Percentiles rank a stretch among this genome's conserved stretches.
phyloP scores from a whole-genome alignment of 1,284 basidiomycete species.

The Ceratobasidium sp. region DNA sequence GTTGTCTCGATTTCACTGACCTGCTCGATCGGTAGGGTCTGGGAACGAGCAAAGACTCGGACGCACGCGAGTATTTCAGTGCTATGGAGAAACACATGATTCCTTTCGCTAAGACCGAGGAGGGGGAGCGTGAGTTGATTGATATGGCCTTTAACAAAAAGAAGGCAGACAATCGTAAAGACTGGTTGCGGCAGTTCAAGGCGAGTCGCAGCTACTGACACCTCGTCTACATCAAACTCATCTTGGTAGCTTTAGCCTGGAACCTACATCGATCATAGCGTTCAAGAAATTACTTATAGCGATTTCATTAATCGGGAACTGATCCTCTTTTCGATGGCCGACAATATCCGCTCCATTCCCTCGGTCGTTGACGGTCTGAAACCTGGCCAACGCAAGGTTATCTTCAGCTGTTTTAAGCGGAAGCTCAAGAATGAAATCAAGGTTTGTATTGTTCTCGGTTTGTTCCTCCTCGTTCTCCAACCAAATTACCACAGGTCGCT shows the following conservation, averaged over 20 bases:
- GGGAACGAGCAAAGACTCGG: conserved; percentile 89
- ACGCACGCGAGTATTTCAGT: conserved; percentile 94
- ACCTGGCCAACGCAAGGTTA: conserved; percentile 98
- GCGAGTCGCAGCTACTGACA: conserved; percentile 57
- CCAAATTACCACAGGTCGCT: conserved; percentile 70
- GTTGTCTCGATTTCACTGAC: conserved; percentile 16
- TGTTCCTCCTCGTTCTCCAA: conserved; percentile 6
- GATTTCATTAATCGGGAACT: conserved; percentile 99
- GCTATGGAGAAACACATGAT: conserved; percentile 95
- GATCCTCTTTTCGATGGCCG: conserved; percentile 99
- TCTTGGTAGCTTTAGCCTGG: conserved; percentile 71
- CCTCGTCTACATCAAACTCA: conserved; percentile 3
- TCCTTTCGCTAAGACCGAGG: conserved; percentile 83
- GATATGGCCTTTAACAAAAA: conserved; percentile 99
- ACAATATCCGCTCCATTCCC: conserved; percentile 96
- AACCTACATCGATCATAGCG: conserved; percentile 92
- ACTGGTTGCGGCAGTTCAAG: conserved; percentile 96
- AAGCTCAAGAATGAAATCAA: conserved; percentile 95
- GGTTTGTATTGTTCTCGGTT: conserved; percentile 56
- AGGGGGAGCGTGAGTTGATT: conserved; percentile 89
- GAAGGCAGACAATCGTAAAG: conserved; percentile 98
- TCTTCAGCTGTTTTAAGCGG: conserved; percentile 95
- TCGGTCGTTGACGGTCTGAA: conserved; percentile 95
- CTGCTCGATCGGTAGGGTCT: conserved; percentile 75
- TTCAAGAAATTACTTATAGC: conserved; percentile 85